Evolutionary conservation across 2,329 filamentous ascomycete genomes (phyloP), one percentile per base, ranked within the genome.

Genomic region (Arthrobotrys iridis): DNA sequence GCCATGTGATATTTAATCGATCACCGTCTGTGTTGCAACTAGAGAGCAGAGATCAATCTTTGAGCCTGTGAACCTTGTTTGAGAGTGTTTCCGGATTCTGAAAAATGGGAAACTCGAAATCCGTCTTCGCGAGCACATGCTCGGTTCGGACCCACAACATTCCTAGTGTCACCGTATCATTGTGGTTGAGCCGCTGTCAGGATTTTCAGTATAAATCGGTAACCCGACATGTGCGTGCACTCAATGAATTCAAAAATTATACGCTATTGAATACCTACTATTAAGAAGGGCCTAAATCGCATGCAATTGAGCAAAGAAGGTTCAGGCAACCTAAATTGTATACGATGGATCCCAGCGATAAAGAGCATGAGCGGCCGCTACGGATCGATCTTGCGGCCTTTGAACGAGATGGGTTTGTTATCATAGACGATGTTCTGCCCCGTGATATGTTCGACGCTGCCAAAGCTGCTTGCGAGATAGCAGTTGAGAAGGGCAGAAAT

Each of bases 401-500:
- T n/a, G 63, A 62, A 35, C 63, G 63, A n/a, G 63, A 75, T 22
- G 71, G 71, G 20, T 75, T 75, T 43, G 63, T 75, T 24, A 59
- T 75, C 24, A 37, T 75, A 7, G 71, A 75, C 28, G 30, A 75
- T 40, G 71, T 75, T 33, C 63, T 75, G 2, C 57, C 71, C 2
- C 71, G 28, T 11, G 71, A 55, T 22, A 4, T 68, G 18, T 75
- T 75, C 13, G 37, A 68, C 7, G 71, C 71, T 3, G 71, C 71
- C 40, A 75, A 68, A 37, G 41, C 64, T 13, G 63, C 71, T 7
- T 75, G 71, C 48, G 63, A 75, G 11, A 65, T 58, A 57, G 71
- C 71, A 0, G 63, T 75, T 15, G 57, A 64, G 26, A 75, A 75
- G 22, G 71, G 71, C 1, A 55, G 71, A 37, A 75, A 46, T 8